phyloP scores from a whole-genome alignment of 2,329 filamentous ascomycete genomes.

The Balansia obtecta region DNA sequence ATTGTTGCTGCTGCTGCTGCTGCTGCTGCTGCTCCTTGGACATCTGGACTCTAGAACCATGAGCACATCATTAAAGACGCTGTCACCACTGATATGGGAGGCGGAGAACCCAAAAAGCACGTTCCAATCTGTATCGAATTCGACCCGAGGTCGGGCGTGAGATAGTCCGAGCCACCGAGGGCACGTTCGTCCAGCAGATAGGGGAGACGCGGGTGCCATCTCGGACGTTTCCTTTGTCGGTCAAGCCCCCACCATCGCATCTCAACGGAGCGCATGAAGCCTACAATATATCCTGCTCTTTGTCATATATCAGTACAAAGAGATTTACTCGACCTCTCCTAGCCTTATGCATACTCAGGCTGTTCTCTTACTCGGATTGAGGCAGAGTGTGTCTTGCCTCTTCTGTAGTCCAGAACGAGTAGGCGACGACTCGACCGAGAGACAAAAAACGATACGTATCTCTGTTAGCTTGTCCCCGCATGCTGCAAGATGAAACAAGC shows the following conservation, averaged over 20 bases:
- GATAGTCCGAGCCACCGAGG: not conserved
- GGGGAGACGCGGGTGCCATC: not conserved
- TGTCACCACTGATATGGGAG: not conserved
- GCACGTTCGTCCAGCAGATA: not conserved
- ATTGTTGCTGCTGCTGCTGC: no score
- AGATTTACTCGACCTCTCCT: no score
- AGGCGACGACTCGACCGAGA: not conserved
- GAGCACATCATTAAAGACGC: not conserved
- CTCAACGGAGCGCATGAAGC: not conserved
- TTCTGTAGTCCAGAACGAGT: not conserved
- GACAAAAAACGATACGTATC: not conserved
- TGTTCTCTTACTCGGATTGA: not conserved
- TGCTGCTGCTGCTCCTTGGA: not conserved
- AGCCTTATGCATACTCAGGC: no score
- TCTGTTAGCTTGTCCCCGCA: not conserved
- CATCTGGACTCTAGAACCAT: not conserved
- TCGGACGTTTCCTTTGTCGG: slow-evolving; percentile 1
- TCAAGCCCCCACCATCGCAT: not conserved
- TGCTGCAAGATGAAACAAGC: not conserved
- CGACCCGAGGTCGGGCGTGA: not conserved
- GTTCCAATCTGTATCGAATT: not conserved
- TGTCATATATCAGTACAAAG: not conserved
- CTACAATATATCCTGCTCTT: not conserved
- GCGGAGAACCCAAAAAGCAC: not conserved
- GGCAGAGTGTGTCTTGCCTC: not conserved